Evolutionary conservation across 768 basidiomycete genomes (phyloP), one percentile per base, ranked within the genome.

Genomic region (Wakefieldia striispora): DNA sequence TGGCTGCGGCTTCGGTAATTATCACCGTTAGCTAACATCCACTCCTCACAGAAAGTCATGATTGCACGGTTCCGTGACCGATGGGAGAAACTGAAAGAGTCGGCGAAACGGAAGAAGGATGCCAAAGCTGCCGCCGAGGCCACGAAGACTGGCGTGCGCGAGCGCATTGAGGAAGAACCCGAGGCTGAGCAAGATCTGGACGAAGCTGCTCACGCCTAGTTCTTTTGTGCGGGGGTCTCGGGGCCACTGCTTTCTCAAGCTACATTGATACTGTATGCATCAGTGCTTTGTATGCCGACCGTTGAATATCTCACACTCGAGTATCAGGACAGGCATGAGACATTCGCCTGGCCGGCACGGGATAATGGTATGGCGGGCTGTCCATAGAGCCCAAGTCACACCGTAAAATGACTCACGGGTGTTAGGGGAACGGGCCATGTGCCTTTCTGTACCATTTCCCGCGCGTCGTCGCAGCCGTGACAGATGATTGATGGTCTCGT

Each of bases 51-150:
- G 91, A 88, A 86, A 82, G 74, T 81, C 11, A 87, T 90, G 80
- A 90, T 91, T 55, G 74, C 76, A 19, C 86, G 87, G 59, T 92
- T 88, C 69, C 81, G 86, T 23, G 91, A 92, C 69, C 78, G 88
- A 35, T 93, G 91, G 91, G 88, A 89, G 64, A 91, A 90, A 66
- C 72, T 93, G 49, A 93, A 93, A 64, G 91, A 93, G 61, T 87
- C 86, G 23, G 86, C 89, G 8, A 90, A 84, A 67, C 82, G 86
- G 52, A 91, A 92, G 72, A 88, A 91, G 65, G 86, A 88, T 60
- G 84, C 83, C 43, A 80, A 78, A 58, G 75, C 71, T 13, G 79
- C 77, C 9, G 75, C 76, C 16, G 78, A 75, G 19, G 72, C 70
- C 16, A 61, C 75, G 58, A 68, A 70, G 34, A 57, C 72, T 20